Evolutionary conservation across 148 eudicot genomes (phyloP).

Genomic region (Dysphania ambrosioides): DNA sequence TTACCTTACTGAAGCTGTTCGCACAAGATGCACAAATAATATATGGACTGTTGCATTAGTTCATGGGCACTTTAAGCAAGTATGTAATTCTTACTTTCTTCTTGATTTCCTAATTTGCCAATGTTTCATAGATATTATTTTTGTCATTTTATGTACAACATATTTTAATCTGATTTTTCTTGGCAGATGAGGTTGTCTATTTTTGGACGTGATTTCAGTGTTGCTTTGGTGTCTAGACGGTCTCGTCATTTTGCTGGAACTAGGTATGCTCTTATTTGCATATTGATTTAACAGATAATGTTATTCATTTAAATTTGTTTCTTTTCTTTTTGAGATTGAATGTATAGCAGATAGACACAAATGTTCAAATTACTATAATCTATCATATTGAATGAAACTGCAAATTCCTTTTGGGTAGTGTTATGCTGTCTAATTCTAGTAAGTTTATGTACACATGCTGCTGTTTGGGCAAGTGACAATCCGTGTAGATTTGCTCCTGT

Average conservation of each 20-base stretch:
- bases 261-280: constrained; percentile 47
- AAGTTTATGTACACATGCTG: not conserved
- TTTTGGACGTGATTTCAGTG: constrained; percentile 92
- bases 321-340: not conserved
- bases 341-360: not conserved
- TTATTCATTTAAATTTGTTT: not conserved
- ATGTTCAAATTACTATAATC: not conserved
- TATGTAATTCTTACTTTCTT: constrained; percentile 24
- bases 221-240: constrained; percentile 77
- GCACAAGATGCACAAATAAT: constrained; percentile 65
- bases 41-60: constrained; percentile 90
- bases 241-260: constrained; percentile 99
- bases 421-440: not conserved
- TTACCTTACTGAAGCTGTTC: constrained; percentile 74
- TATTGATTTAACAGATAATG: not conserved
- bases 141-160: not conserved
- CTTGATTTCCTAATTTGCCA: not conserved
- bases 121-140: not conserved
- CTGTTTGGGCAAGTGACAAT: not conserved
- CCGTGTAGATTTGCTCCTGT: not conserved
- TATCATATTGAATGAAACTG: not conserved
- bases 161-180: constrained; percentile 12
- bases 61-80: constrained; percentile 94
- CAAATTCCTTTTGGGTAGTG: not conserved
- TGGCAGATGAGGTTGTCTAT: constrained; percentile 72